Evolutionary conservation across 1,284 basidiomycete genomes (phyloP), one percentile per base, ranked within the genome.

Genomic region (Apiotrichum gamsii): DNA sequence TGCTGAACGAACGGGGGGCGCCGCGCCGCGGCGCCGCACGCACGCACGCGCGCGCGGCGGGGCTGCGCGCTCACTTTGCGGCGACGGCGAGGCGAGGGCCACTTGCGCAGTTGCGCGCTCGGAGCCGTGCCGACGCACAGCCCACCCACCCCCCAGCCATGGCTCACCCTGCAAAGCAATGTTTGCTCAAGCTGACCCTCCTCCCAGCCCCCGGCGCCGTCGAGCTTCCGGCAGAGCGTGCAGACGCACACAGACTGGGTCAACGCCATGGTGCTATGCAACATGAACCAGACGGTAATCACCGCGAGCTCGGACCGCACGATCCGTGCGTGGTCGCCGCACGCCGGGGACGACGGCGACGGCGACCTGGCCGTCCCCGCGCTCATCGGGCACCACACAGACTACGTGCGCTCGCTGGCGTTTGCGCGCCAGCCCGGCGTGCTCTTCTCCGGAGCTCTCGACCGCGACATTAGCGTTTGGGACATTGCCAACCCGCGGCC

Each of bases 241-340:
- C 89, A 94, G 67, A 80, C 82, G 10, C 90, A 94, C 64, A 83
- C 85, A 0, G 91, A 97, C 72, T 98, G 94, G 95, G 83, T 97
- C 38, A 97, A 96, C 70, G 94, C 97, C 62, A 82, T 98, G 49
- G 66, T 93, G 8, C 78, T 98, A 13, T 93, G 88, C 74, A 94
- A 96, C 65, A 77, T 83, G 55, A 91, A 96, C 60, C 90, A 94
- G 68, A 96, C 90, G 3, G 87, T 96, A 42, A 80, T 96, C 36
- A 91, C 94, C 37, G 94, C 88, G 1, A 97, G 94, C 0, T 95
- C 93, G 3, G 94, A 98, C 68, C 89, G 91, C 9, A 90, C 90
- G 14, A 78, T 99, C 58, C 89, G 93, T 64, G 83, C 89, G 0
- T 98, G 95, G 94, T 85, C 80, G 45, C 93, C 94, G 0, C 90